Percentiles rank a stretch among this genome's conserved stretches.
phyloP scores from a whole-genome alignment of 345 rosid genomes.

The Linum trigynum region DNA sequence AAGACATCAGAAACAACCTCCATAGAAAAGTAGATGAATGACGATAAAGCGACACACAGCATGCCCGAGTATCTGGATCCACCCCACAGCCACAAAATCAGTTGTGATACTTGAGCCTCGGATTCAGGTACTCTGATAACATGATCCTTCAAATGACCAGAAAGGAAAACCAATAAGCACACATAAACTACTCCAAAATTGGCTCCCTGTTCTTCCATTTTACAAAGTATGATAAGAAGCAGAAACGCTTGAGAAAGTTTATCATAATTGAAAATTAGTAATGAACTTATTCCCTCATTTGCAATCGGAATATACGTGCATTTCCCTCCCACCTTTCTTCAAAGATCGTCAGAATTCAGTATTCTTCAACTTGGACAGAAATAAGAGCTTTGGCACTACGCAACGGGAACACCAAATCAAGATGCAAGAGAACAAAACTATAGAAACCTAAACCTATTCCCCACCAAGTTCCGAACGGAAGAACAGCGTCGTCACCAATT shows the following conservation, averaged over 20 bases:
- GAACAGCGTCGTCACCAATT: no score
- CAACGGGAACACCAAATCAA: not conserved
- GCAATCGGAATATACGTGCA: not conserved
- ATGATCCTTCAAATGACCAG: slow-evolving; percentile 47
- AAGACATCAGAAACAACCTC: slow-evolving; percentile 54
- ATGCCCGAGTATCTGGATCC: slow-evolving; percentile 89
- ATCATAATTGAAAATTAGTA: no score
- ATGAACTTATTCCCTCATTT: no score
- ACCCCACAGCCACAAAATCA: slow-evolving; percentile 64
- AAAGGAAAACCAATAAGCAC: not conserved
- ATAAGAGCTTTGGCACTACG: no score
- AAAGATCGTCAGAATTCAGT: not conserved
- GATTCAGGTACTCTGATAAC: slow-evolving; percentile 36
- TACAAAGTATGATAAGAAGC: no score
- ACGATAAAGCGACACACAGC: slow-evolving; percentile 58
- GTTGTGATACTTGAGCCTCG: slow-evolving; percentile 41
- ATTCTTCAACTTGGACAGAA: not conserved
- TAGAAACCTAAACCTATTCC: no score
- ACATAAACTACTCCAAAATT: no score
- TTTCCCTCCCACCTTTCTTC: not conserved
- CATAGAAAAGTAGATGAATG: slow-evolving; percentile 60
- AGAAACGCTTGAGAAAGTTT: no score
- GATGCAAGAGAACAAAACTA: no score
- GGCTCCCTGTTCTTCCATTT: no score
- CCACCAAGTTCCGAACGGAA: no score